Base-by-base conservation (phyloP, 495 filamentous ascomycete species). In the Tuber magnatum region DNA sequence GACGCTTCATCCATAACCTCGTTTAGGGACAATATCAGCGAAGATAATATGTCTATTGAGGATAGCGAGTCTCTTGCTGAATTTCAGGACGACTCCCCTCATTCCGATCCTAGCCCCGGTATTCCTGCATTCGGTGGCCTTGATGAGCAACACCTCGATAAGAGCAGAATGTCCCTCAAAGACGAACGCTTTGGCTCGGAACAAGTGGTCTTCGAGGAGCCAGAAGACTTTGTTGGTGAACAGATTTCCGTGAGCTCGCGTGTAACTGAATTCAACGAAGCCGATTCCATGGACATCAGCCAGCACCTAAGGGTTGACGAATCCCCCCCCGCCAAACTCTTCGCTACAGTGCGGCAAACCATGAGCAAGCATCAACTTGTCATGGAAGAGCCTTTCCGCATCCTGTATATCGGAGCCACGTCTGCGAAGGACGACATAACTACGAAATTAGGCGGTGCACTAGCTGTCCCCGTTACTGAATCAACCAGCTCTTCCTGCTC, bases 391-490 rank as follows among this genome's bases (percentile, higher is more conserved):
- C 90, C 91, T 8, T 90, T 92, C 71, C 87, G 90, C 42, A 86
- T 94, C 39, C 84, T 93, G 6, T 93, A 92, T 74, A 84, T 92
- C 40, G 92, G 92, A 24, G 87, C 87, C 71, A 80, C 88, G 0
- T 87, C 87, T 9, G 88, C 87, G 39, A 89, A 90, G 74, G 87
- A 90, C 73, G 87, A 89, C 44, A 92, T 94, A 75, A 86, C 92
- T n/a, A 88, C 91, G 81, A 94, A 94, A 83, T 86, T 93, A 70
- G 91, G 88, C 28, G 88, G 88, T 76, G 90, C 92, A 69, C 79
- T 89, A 70, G 81, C 81, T 48, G 86, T 88, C 32, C 86, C 87
- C 28, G 86, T 86, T 76, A 86, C 86, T 44, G 82, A 82, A 71
- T 79, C 83, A 12, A 84, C 83, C 61, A 84, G 83, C 70, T 86